A percentile compares a stretch with the other conserved stretches of the same genome.
These are phyloP conservation scores for Linnemannia elongata DNA, from an alignment of 192 early-diverging fungal genomes.

Conservation along the genomic window DNA sequence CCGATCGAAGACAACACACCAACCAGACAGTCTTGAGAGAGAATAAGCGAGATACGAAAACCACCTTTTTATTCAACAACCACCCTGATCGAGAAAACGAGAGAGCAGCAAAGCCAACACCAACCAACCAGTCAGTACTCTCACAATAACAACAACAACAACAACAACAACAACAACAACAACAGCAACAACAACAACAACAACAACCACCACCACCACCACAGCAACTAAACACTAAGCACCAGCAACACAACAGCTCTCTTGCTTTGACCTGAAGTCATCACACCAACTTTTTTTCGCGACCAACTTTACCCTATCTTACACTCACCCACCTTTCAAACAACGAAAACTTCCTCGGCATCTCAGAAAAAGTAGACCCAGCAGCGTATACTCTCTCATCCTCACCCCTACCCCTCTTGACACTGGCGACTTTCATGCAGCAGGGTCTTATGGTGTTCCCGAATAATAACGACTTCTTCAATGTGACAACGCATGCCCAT, in stretches of 20 bases:
- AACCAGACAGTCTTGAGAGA: not conserved
- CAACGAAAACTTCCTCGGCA: not conserved
- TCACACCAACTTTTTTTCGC: not conserved
- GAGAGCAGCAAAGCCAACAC: not conserved
- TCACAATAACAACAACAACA: not conserved
- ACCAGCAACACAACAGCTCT: not conserved
- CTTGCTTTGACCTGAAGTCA: not conserved
- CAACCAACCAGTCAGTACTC: no score
- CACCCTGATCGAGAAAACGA: conserved; percentile 1
- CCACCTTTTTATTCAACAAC: not conserved
- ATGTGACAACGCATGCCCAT: conserved; percentile 35
- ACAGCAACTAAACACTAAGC: not conserved
- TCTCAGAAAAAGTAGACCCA: conserved; percentile 1
- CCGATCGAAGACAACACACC: not conserved
- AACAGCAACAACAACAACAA: not conserved
- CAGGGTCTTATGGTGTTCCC: conserved; percentile 46
- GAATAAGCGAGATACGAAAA: conserved; percentile 1
- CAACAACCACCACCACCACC: not conserved
- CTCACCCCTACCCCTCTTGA: not conserved
- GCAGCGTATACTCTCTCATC: not conserved
- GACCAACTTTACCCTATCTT: not conserved
- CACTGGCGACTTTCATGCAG: conserved; percentile 17
- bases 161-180: not conserved
- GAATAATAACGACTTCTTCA: conserved; percentile 35
- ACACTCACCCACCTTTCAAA: not conserved